These are phyloP conservation scores for Eucalyptus microcorys DNA, from an alignment of 345 rosid species.

Conservation along the genomic window DNA sequence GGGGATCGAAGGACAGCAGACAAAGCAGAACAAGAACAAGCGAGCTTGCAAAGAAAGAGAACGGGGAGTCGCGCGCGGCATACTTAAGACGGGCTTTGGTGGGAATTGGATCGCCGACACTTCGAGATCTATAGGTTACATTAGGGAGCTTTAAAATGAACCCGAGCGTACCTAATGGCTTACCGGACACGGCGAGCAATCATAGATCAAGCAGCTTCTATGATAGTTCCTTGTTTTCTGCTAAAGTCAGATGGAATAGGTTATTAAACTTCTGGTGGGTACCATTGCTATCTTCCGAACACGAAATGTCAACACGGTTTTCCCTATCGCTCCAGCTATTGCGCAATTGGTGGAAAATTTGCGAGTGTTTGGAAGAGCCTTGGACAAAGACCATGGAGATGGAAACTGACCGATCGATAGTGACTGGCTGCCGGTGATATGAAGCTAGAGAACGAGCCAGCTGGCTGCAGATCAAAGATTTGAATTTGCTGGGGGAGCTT, in stretches of 20 bases:
- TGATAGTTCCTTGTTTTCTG: neutral
- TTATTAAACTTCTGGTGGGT: neutral
- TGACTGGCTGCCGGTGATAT: no score
- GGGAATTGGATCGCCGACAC: neutral
- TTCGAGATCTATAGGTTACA: neutral
- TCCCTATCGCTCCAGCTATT: neutral
- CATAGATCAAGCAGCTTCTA: neutral
- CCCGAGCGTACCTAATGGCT: neutral
- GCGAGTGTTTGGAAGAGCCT: neutral
- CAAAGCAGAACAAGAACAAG: neutral
- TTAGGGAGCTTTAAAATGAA: neutral
- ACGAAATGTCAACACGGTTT: neutral
- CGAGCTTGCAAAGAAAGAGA: neutral
- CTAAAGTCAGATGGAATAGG: neutral
- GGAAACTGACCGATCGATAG: neutral
- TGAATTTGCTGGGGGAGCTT: neutral
- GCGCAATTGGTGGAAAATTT: neutral
- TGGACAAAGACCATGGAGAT: neutral
- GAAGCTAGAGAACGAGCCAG: neutral
- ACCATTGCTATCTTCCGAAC: neutral
- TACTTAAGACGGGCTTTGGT: accelerated
- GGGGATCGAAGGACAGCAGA: neutral
- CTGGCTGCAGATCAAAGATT: neutral
- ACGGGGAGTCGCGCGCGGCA: neutral
- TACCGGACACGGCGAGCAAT: neutral